Percentiles rank a stretch among this genome's conserved stretches.
Evolutionary conservation across 371 early-diverging fungal species (phyloP).

Genomic region (Rhizomucor pusillus): DNA sequence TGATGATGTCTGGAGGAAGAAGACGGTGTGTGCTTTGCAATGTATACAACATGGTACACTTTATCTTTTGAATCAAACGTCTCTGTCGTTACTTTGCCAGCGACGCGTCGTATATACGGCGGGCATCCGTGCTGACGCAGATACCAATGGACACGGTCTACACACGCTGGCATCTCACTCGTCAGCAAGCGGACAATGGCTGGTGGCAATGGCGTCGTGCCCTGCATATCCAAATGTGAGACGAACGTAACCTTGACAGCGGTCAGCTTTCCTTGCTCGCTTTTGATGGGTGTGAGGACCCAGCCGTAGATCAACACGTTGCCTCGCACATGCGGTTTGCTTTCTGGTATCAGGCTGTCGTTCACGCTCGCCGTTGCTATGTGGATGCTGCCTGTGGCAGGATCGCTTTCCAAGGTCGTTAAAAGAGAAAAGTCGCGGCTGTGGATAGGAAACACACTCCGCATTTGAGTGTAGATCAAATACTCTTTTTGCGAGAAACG

Average conservation of each 20-base stretch:
- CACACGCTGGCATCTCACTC: slow-evolving; percentile 43
- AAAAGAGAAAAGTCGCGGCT: slow-evolving; percentile 51
- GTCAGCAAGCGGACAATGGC: slow-evolving; percentile 48
- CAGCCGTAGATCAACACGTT: slow-evolving; percentile 53
- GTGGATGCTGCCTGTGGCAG: slow-evolving; percentile 48
- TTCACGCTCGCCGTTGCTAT: slow-evolving; percentile 57
- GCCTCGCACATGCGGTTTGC: slow-evolving; percentile 47
- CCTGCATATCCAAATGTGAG: slow-evolving; percentile 57
- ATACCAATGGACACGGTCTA: slow-evolving; percentile 44
- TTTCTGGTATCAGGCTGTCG: slow-evolving; percentile 50
- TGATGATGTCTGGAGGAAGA: slow-evolving; percentile 4
- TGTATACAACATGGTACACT: slow-evolving; percentile 26
- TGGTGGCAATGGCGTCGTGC: slow-evolving; percentile 40
- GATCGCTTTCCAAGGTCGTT: slow-evolving; percentile 52
- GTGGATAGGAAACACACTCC: slow-evolving; percentile 49
- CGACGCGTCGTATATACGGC: slow-evolving; percentile 48
- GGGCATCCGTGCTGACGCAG: slow-evolving; percentile 52
- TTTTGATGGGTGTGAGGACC: slow-evolving; percentile 44
- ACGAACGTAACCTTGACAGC: slow-evolving; percentile 53
- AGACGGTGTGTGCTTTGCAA: slow-evolving; percentile 41
- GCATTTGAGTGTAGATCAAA: slow-evolving; percentile 44
- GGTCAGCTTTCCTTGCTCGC: slow-evolving; percentile 24
- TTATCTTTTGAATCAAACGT: slow-evolving; percentile 28
- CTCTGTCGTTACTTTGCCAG: slow-evolving; percentile 35
- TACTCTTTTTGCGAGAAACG: slow-evolving; percentile 56